Percentiles rank a stretch among this genome's conserved stretches.
phyloP scores from a whole-genome alignment of 78 protist genomes.

The Neovahlkampfia damariscottae region DNA sequence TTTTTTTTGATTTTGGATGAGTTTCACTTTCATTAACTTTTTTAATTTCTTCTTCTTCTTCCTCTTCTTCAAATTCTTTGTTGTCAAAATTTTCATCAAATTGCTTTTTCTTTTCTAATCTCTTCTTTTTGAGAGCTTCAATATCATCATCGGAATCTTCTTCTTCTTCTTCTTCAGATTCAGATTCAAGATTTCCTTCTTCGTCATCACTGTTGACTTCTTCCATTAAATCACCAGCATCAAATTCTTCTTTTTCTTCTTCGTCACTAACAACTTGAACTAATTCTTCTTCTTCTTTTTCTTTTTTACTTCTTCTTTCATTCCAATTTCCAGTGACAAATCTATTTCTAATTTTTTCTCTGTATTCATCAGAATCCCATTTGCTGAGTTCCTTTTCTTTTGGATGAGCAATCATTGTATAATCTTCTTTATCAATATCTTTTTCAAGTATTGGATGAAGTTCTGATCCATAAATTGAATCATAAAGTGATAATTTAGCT shows the following conservation, averaged over 20 bases:
- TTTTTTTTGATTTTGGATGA: neutral
- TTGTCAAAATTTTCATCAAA: neutral
- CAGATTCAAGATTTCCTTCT: conserved; percentile 11
- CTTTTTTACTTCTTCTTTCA: conserved; percentile 12
- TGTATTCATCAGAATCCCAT: neutral
- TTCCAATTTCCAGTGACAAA: conserved; percentile 59
- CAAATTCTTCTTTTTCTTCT: neutral
- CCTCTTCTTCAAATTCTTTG: conserved; percentile 10
- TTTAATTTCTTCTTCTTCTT: conserved; percentile 5
- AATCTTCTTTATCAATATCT: conserved; percentile 1
- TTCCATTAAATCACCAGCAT: conserved; percentile 26
- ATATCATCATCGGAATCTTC: neutral
- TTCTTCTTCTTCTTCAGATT: conserved; percentile 26
- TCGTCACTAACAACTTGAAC: neutral
- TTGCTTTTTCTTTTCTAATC: neutral
- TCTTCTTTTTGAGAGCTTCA: neutral
- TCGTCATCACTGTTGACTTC: neutral
- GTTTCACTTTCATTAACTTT: neutral
- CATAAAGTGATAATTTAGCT: too few species aligned
- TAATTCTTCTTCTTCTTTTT: neutral
- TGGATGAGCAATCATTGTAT: neutral
- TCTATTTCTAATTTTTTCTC: conserved; percentile 22
- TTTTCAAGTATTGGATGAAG: too few species aligned
- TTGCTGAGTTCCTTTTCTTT: neutral
- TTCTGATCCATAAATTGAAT: too few species aligned